Evolutionary conservation across 2,329 filamentous ascomycete genomes (phyloP).

Genomic region (Colletotrichum tropicale): DNA sequence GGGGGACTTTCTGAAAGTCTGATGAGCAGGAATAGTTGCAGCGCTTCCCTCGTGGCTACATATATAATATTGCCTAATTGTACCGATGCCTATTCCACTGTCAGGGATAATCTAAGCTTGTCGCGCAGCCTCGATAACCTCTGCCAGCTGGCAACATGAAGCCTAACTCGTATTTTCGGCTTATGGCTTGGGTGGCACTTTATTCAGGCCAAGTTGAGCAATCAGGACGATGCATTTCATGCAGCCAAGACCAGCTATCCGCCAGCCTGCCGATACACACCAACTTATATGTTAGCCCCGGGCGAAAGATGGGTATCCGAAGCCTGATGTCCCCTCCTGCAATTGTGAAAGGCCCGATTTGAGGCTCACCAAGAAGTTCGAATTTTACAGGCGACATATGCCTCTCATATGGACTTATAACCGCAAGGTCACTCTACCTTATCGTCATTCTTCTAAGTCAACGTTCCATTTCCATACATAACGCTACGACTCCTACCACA

Average conservation of each 20-base stretch:
- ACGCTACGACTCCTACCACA: accelerated
- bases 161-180: not conserved
- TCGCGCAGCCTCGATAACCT: not conserved
- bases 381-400: not conserved
- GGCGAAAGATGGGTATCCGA: not conserved
- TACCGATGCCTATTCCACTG: accelerated
- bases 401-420: not conserved
- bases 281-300: not conserved
- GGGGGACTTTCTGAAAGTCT: accelerated
- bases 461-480: not conserved
- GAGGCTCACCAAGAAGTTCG: not conserved
- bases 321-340: not conserved
- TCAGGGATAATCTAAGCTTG: not conserved
- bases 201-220: not conserved
- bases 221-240: not conserved
- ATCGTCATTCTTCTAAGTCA: not conserved
- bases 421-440: not conserved
- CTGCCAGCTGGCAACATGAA: not conserved
- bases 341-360: not conserved
- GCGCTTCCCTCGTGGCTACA: not conserved
- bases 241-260: not conserved
- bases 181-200: not conserved
- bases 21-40: not conserved
- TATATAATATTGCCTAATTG: not conserved
- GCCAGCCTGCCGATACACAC: not conserved